Conservation (phyloP, 768 basidiomycete genomes). For the Boletus vinaceobasis region DNA sequence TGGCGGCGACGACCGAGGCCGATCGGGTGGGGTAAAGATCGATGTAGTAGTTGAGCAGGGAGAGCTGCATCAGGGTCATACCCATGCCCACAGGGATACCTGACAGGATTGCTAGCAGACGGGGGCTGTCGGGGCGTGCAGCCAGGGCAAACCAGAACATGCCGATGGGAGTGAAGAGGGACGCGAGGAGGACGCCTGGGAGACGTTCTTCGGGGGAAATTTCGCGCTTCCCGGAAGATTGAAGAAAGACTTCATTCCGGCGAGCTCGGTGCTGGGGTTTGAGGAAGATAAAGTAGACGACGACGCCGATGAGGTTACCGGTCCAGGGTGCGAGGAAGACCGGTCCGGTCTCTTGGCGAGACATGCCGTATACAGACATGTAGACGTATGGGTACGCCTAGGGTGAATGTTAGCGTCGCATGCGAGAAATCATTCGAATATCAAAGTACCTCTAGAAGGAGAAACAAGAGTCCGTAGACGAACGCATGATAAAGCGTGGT, state of each 20-base stretch:
- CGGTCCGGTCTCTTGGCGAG: conserved; percentile 21
- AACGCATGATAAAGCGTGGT: conserved; percentile 29
- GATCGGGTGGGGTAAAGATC: conserved; percentile 31
- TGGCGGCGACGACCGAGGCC: conserved; percentile 29
- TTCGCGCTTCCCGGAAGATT: conserved; percentile 21
- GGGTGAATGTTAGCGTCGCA: not conserved
- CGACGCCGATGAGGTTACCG: conserved; percentile 26
- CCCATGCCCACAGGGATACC: conserved; percentile 28
- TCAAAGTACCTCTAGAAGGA: conserved; percentile 24
- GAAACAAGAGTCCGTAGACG: conserved; percentile 26
- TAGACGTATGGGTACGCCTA: conserved; percentile 26
- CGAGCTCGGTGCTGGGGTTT: conserved; percentile 20
- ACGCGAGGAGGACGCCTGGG: conserved; percentile 23
- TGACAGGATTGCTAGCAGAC: conserved; percentile 15
- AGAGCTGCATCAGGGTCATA: conserved; percentile 29
- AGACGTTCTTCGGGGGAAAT: conserved; percentile 28
- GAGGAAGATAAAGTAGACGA: conserved; percentile 24
- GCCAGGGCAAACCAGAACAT: conserved; percentile 28
- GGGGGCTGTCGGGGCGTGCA: conserved; percentile 12
- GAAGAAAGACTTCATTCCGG: conserved; percentile 10
- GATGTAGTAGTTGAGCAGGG: conserved; percentile 28
- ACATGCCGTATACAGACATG: conserved; percentile 19
- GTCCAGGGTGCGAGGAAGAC: conserved; percentile 26
- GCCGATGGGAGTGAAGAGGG: conserved; percentile 26
- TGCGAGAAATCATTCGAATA: not conserved